Conservation (phyloP, 805 yeast species). For the Yarrowia keelungensis region DNA sequence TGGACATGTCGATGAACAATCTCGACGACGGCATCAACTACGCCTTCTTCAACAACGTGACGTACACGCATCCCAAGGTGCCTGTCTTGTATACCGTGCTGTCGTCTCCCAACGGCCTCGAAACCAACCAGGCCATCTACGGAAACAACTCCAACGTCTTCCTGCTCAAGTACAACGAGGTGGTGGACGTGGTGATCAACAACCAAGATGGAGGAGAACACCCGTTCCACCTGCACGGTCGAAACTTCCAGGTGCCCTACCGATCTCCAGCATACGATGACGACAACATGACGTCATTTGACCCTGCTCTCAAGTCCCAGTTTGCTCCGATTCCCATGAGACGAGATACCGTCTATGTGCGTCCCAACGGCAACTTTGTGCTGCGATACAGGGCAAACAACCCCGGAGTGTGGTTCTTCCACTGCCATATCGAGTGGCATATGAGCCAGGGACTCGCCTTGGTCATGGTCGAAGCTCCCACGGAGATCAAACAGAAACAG, state of each 20-base stretch:
- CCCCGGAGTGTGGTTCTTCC: constrained; percentile 99
- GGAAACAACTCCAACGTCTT: constrained; percentile 63
- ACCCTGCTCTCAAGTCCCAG: constrained; percentile 60
- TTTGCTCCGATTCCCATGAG: constrained; percentile 77
- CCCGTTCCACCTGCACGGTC: constrained; percentile 98
- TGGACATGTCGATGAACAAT: constrained; percentile 81
- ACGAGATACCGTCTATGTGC: constrained; percentile 79
- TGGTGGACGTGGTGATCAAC: constrained; percentile 82
- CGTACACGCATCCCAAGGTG: constrained; percentile 41
- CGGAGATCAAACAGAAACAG: constrained; percentile 56
- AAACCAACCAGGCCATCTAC: constrained; percentile 8
- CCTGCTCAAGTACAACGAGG: constrained; percentile 69
- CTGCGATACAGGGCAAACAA: constrained; percentile 88
- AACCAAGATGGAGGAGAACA: constrained; percentile 90
- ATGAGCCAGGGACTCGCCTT: constrained; percentile 87
- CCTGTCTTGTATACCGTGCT: constrained; percentile 42
- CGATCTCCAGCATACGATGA: constrained; percentile 66
- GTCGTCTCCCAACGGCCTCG: constrained; percentile 43
- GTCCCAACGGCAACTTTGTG: constrained; percentile 84
- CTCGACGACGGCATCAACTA: constrained; percentile 85
- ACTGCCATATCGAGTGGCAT: constrained; percentile 99
- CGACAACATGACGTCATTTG: constrained; percentile 61
- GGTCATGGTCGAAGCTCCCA: constrained; percentile 83
- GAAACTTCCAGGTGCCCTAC: constrained; percentile 79
- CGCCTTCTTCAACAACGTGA: constrained; percentile 56